Evolutionary conservation across 345 rosid species (phyloP).

Genomic region (Camelina neglecta): DNA sequence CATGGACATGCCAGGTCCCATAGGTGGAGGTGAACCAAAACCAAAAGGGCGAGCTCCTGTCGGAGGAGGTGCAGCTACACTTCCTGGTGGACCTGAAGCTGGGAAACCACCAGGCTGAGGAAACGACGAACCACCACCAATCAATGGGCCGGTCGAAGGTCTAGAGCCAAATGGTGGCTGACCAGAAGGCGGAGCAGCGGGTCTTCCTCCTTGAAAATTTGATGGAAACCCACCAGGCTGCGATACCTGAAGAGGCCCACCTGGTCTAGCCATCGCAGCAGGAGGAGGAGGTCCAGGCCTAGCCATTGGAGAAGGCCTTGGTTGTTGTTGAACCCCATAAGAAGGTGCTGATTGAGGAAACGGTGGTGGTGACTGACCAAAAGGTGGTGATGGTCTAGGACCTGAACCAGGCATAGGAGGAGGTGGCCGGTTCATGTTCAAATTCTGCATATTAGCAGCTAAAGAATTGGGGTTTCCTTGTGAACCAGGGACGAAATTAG

Average conservation of each 20-base stretch:
- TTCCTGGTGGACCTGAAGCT: constrained; percentile 33
- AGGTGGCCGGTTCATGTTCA: constrained; percentile 60
- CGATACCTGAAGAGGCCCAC: constrained; percentile 50
- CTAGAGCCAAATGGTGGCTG: constrained; percentile 59
- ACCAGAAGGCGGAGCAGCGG: constrained; percentile 52
- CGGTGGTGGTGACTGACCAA: constrained; percentile 34
- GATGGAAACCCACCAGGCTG: constrained; percentile 54
- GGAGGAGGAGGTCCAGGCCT: constrained; percentile 69
- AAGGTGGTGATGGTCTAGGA: constrained; percentile 64
- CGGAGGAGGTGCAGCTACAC: constrained; percentile 36
- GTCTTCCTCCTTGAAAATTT: constrained; percentile 56
- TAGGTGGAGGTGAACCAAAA: constrained; percentile 46
- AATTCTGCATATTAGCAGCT: constrained; percentile 67
- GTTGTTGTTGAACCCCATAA: constrained; percentile 37
- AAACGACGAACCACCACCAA: constrained; percentile 17
- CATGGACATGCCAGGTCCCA: constrained; percentile 34
- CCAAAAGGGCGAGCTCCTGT: constrained; percentile 40
- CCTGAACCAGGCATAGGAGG: constrained; percentile 51
- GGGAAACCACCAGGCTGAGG: constrained; percentile 24
- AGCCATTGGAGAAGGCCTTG: constrained; percentile 59
- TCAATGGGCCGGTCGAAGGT: constrained; percentile 31
- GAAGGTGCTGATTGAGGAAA: constrained; percentile 61
- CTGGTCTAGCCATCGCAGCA: constrained; percentile 48
- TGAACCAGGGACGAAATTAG: constrained; percentile 56
- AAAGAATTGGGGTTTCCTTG: constrained; percentile 48